These are phyloP conservation scores for Tolypocladium pustulatum DNA, from an alignment of 2,329 filamentous ascomycete species.

Conservation along the genomic window DNA sequence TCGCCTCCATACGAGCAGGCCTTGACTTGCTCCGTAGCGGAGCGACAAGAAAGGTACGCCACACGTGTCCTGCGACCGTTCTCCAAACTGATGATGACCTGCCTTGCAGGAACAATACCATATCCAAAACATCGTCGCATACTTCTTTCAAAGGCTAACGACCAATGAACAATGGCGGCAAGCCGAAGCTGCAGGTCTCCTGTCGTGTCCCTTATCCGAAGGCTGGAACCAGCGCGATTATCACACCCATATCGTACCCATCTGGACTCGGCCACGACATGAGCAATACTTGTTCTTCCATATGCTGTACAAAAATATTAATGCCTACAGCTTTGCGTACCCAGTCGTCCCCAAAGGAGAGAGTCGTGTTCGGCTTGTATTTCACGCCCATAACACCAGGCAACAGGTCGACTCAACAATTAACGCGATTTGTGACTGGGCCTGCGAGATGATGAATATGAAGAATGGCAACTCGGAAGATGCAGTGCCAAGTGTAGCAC, in stretches of 20 bases:
- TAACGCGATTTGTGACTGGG: constrained; percentile 3
- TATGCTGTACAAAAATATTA: constrained; percentile 8
- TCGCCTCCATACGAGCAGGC: constrained; percentile 10
- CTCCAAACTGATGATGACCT: not conserved
- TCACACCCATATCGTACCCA: constrained; percentile 17
- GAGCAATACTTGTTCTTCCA: constrained; percentile 14
- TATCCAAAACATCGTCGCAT: constrained; percentile 13
- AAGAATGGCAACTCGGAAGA: no score
- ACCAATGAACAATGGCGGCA: constrained; percentile 10
- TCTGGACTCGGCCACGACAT: constrained; percentile 15
- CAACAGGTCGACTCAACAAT: constrained; percentile 16
- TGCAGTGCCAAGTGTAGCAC: no score
- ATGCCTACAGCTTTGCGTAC: constrained; percentile 19
- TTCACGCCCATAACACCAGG: constrained; percentile 29
- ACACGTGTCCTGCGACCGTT: not conserved
- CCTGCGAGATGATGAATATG: constrained; percentile 7
- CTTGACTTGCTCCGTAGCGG: constrained; percentile 4
- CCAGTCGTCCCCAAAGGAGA: constrained; percentile 28
- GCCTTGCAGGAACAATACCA: not conserved
- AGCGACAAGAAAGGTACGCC: not conserved
- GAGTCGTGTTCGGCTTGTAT: constrained; percentile 24
- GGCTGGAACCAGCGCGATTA: constrained; percentile 13
- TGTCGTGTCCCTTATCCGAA: constrained; percentile 16
- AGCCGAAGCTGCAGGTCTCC: constrained; percentile 14
- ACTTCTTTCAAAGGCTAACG: constrained; percentile 15